Conservation (phyloP, 2,329 filamentous ascomycete genomes). For the Emmonsia crescens region DNA sequence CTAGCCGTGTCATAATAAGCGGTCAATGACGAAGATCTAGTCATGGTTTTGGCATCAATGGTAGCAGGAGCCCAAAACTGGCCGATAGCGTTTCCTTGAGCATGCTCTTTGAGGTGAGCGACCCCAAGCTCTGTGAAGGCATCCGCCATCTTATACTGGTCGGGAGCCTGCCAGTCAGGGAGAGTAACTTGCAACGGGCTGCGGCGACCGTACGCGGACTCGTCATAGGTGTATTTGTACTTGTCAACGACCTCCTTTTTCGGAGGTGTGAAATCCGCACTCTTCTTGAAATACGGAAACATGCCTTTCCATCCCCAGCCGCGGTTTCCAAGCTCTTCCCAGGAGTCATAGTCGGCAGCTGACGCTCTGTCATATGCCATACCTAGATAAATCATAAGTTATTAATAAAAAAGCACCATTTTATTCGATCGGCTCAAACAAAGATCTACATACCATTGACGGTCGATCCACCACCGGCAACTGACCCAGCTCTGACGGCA, state of each 20-base stretch:
- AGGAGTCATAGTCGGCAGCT: constrained; percentile 30
- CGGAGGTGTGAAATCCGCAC: constrained; percentile 33
- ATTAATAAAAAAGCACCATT: background rate
- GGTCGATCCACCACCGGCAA: constrained; percentile 32
- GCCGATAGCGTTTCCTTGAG: constrained; percentile 4
- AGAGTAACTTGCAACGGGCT: constrained; percentile 41
- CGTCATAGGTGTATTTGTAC: constrained; percentile 31
- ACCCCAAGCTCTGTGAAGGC: constrained; percentile 9
- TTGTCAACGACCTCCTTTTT: constrained; percentile 23
- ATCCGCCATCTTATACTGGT: constrained; percentile 8
- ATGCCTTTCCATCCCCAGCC: constrained; percentile 34
- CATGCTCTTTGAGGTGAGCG: background rate
- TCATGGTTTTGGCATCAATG: constrained; percentile 8
- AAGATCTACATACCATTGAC: constrained; percentile 27
- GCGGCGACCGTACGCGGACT: constrained; percentile 30
- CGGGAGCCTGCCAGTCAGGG: constrained; percentile 21
- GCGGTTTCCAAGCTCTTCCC: constrained; percentile 32
- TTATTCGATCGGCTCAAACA: background rate
- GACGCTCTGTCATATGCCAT: constrained; percentile 14
- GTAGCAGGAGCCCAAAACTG: constrained; percentile 5
- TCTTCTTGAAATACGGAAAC: constrained; percentile 39
- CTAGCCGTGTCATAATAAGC: constrained; percentile 2
- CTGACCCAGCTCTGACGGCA: constrained; percentile 22
- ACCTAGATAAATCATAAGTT: background rate
- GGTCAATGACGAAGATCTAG: constrained; percentile 7